Percentiles rank a stretch among this genome's conserved stretches.
These are phyloP conservation scores for Neurospora sp. DNA, from an alignment of 495 filamentous ascomycete genomes.

Conservation along the genomic window DNA sequence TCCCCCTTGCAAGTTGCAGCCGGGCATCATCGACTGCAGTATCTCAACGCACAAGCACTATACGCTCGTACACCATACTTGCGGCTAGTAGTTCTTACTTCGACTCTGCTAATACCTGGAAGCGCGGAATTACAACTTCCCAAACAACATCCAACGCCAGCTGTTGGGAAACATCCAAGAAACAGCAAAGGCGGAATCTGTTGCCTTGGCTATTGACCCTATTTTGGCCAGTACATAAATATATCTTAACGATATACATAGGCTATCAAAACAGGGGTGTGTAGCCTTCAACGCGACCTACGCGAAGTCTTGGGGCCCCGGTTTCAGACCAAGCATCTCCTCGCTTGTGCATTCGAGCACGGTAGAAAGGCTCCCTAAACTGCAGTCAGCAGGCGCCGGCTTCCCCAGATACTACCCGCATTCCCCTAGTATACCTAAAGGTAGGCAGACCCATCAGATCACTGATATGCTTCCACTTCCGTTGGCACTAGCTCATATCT, in stretches of 20 bases:
- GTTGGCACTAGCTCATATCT: background rate
- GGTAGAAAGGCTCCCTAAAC: slow-evolving; percentile 20
- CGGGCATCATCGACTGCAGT: background rate
- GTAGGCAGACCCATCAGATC: background rate
- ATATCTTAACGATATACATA: slow-evolving; percentile 22
- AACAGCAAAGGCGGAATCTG: slow-evolving; percentile 25
- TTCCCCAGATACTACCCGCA: background rate
- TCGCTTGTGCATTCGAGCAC: slow-evolving; percentile 23
- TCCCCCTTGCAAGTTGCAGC: background rate
- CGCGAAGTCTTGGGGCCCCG: slow-evolving; percentile 16
- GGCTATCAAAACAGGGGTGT: slow-evolving; percentile 17
- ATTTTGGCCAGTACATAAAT: slow-evolving; percentile 16
- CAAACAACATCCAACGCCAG: slow-evolving; percentile 4
- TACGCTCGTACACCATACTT: background rate
- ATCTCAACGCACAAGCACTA: background rate
- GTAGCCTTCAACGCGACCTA: slow-evolving; percentile 19
- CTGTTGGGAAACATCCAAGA: slow-evolving; percentile 24
- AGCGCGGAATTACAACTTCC: slow-evolving; percentile 1
- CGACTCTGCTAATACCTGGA: background rate
- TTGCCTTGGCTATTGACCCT: slow-evolving; percentile 17
- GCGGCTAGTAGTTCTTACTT: background rate
- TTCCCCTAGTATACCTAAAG: background rate
- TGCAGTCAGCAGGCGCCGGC: slow-evolving; percentile 14
- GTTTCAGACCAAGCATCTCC: slow-evolving; percentile 22
- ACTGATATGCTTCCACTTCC: background rate